Evolutionary conservation across 2,329 filamentous ascomycete genomes (phyloP).

Genomic region (Stagonosporopsis chrysanthemi): DNA sequence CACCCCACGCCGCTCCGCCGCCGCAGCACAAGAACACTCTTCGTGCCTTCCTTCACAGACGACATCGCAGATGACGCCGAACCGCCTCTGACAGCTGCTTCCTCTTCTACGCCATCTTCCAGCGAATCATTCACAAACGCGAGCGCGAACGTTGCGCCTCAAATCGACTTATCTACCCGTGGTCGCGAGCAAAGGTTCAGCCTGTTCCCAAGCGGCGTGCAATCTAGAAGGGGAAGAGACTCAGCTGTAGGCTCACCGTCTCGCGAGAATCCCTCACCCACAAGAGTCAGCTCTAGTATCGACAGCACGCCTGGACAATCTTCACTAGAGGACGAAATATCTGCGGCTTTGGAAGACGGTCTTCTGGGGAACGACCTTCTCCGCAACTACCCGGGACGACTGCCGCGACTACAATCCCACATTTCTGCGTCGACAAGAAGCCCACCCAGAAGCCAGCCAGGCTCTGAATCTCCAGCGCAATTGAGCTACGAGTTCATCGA

Average conservation of each 20-base stretch:
- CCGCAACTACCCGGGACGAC: neutral
- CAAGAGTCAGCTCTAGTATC: neutral
- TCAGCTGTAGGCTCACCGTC: constrained; percentile 17
- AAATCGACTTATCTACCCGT: neutral
- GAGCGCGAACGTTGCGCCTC: neutral
- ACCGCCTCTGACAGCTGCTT: too few species aligned
- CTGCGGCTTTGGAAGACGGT: constrained; percentile 21
- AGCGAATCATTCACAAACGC: neutral
- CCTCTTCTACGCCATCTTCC: neutral
- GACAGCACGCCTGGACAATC: neutral
- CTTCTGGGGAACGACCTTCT: constrained; percentile 13
- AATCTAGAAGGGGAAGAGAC: constrained; percentile 7
- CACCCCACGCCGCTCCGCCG: constrained; percentile 8
- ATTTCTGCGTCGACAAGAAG: neutral
- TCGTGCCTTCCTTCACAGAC: constrained; percentile 2
- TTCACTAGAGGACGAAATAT: constrained; percentile 16
- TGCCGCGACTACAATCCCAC: neutral
- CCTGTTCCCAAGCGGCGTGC: neutral
- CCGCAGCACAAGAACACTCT: constrained; percentile 8
- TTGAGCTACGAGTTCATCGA: neutral
- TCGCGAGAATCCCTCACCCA: constrained; percentile 3
- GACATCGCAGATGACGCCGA: too few species aligned
- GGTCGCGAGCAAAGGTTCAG: neutral
- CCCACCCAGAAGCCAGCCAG: neutral
- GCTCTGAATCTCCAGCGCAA: neutral